Conservation (phyloP, 2,329 filamentous ascomycete species). For the Tolypocladium tropicale region DNA sequence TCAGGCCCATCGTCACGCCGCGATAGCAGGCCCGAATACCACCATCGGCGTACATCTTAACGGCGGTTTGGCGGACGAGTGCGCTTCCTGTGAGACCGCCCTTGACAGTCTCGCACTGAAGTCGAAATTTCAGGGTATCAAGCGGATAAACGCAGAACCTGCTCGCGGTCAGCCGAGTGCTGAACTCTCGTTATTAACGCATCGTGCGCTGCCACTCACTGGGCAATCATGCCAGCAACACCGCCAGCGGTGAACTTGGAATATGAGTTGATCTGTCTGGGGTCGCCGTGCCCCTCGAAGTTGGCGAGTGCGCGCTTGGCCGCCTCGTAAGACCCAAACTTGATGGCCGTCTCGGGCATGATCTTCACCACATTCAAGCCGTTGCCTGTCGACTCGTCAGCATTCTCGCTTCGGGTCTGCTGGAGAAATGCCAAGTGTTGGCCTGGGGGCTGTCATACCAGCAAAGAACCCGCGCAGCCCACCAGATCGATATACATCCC, state of each 20-base stretch:
- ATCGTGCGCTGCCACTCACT: constrained; percentile 41
- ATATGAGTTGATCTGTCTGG: constrained; percentile 65
- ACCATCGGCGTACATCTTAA: constrained; percentile 74
- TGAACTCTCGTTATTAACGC: neutral
- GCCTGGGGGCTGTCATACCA: constrained; percentile 44
- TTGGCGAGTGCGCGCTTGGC: constrained; percentile 79
- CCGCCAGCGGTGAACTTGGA: constrained; percentile 90
- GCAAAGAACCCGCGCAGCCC: constrained; percentile 87
- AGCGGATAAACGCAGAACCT: constrained; percentile 90
- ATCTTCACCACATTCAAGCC: constrained; percentile 95
- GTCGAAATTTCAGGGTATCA: constrained; percentile 69
- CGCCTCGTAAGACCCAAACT: constrained; percentile 95
- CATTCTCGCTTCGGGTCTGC: neutral
- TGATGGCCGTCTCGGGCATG: constrained; percentile 97
- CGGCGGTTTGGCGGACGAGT: constrained; percentile 71
- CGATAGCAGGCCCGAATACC: constrained; percentile 75
- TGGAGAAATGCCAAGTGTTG: neutral
- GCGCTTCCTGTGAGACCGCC: constrained; percentile 75
- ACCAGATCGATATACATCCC: constrained; percentile 74
- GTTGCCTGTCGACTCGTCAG: constrained; percentile 54
- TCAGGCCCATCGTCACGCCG: constrained; percentile 82
- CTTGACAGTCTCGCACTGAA: constrained; percentile 89
- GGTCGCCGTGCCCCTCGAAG: constrained; percentile 79
- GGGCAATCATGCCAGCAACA: constrained; percentile 85
- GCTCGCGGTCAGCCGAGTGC: neutral